Evolutionary conservation across 2,329 filamentous ascomycete species (phyloP).

Genomic region (Fusarium austroafricanum): DNA sequence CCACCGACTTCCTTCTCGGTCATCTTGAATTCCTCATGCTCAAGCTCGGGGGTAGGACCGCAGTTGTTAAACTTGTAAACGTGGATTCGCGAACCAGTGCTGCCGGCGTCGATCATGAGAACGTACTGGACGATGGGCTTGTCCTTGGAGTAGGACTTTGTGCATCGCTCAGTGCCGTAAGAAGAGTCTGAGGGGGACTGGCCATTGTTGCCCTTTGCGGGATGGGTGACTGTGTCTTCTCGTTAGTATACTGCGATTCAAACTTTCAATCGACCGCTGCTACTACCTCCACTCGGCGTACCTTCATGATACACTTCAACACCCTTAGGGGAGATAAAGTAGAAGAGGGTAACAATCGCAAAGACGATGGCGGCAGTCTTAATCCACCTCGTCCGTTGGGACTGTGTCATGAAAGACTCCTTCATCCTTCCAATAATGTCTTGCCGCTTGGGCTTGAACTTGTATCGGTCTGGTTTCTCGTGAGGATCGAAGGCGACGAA

Average conservation of each 20-base stretch:
- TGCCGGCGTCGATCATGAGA: constrained; percentile 98
- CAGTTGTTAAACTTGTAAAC: constrained; percentile 99
- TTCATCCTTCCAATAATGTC: constrained; percentile 67
- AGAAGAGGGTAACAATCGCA: constrained; percentile 70
- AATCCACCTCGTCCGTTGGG: constrained; percentile 73
- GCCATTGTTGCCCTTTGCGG: constrained; percentile 52
- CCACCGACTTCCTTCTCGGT: constrained; percentile 87
- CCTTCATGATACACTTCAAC: constrained; percentile 65
- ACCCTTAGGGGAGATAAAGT: constrained; percentile 70
- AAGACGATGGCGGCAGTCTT: constrained; percentile 73
- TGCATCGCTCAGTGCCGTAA: constrained; percentile 79
- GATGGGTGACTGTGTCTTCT: constrained; percentile 40
- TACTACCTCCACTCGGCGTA: constrained; percentile 41
- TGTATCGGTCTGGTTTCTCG: constrained; percentile 74
- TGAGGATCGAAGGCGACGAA: constrained; percentile 69
- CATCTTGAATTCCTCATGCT: constrained; percentile 93
- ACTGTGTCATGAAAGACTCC: constrained; percentile 70
- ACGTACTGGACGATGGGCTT: constrained; percentile 98
- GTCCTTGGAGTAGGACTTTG: constrained; percentile 82
- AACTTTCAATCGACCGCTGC: not conserved
- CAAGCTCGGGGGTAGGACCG: constrained; percentile 92
- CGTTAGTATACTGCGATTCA: constrained; percentile 16
- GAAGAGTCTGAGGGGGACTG: constrained; percentile 70
- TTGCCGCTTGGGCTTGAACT: constrained; percentile 58
- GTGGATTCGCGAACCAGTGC: constrained; percentile 97